phyloP scores from a whole-genome alignment of 371 early-diverging fungal species.

The Saksenaea vasiformis region DNA sequence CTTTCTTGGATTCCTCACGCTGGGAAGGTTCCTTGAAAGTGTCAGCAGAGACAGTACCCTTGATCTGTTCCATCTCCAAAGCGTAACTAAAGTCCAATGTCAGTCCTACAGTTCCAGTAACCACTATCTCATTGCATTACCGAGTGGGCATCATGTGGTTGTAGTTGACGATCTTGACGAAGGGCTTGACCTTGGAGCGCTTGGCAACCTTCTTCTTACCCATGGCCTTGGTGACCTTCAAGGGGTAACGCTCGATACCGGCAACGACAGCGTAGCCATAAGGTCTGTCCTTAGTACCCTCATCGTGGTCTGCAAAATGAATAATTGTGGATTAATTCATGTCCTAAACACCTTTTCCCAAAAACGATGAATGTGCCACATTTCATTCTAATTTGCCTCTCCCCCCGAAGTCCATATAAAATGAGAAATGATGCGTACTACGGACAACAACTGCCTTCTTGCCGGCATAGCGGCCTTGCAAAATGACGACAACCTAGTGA shows the following conservation, averaged over 20 bases:
- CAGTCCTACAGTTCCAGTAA: background rate
- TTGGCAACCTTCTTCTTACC: conserved; percentile 92
- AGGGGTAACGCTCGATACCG: conserved; percentile 95
- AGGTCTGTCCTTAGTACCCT: conserved; percentile 89
- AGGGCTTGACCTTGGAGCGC: conserved; percentile 97
- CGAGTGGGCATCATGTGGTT: conserved; percentile 99
- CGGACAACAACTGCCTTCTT: conserved; percentile 99
- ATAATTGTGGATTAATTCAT: background rate
- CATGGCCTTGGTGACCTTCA: conserved; percentile 95
- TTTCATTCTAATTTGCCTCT: background rate
- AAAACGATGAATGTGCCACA: too few species aligned
- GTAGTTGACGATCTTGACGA: conserved; percentile 98
- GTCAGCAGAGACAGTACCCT: conserved; percentile 85
- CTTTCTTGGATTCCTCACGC: conserved; percentile 87
- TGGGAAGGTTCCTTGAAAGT: conserved; percentile 94
- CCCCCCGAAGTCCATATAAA: background rate
- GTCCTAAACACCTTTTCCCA: too few species aligned
- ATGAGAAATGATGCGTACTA: conserved; percentile 55
- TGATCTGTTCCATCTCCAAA: conserved; percentile 86
- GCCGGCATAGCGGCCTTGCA: conserved; percentile 97
- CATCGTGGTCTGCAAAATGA: conserved; percentile 65
- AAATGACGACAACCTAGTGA: conserved; percentile 91
- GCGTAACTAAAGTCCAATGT: conserved; percentile 57
- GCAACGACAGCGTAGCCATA: conserved; percentile 98
- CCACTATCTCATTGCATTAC: conserved; percentile 33